Percentiles rank a stretch among this genome's conserved stretches.
Evolutionary conservation across 1,139 yeast species (phyloP).

Genomic region (Geotrichum armillariae): DNA sequence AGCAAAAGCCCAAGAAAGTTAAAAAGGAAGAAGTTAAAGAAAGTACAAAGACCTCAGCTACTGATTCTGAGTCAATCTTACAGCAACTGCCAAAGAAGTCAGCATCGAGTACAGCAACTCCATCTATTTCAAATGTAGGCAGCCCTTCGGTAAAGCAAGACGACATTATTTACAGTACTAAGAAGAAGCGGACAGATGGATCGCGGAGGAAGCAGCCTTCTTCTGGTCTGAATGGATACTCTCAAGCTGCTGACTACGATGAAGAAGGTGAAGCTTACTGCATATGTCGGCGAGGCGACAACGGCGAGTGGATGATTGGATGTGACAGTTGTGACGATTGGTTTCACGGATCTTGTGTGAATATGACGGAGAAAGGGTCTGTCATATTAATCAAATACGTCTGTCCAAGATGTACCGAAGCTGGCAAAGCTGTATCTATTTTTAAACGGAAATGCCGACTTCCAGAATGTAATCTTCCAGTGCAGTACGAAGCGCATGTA

Average conservation of each 20-base stretch:
- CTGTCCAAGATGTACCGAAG: conserved; percentile 73
- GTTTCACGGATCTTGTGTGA: conserved; percentile 85
- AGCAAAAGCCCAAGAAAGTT: conserved; percentile 13
- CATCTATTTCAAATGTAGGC: conserved; percentile 1
- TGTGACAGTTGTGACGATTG: conserved; percentile 97
- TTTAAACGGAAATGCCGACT: conserved; percentile 82
- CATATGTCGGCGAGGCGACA: conserved; percentile 75
- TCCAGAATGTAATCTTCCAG: conserved; percentile 59
- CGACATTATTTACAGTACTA: not conserved
- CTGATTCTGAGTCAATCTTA: not conserved
- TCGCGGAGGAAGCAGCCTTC: not conserved
- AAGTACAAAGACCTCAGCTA: not conserved
- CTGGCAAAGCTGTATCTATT: conserved; percentile 42
- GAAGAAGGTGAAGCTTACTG: conserved; percentile 49
- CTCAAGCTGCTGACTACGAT: not conserved
- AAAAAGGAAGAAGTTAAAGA: conserved; percentile 12
- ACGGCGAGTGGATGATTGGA: conserved; percentile 78
- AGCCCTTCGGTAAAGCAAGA: conserved; percentile 1
- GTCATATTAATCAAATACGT: conserved; percentile 63
- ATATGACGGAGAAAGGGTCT: conserved; percentile 53
- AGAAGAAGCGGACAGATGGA: conserved; percentile 4
- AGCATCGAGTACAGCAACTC: not conserved
- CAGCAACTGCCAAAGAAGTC: not conserved
- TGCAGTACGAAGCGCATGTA: conserved; percentile 34
- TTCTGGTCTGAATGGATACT: conserved; percentile 2